A percentile compares a stretch with the other conserved stretches of the same genome.
Evolutionary conservation across 805 yeast genomes (phyloP).

Genomic region (Blastobotrys americana): DNA sequence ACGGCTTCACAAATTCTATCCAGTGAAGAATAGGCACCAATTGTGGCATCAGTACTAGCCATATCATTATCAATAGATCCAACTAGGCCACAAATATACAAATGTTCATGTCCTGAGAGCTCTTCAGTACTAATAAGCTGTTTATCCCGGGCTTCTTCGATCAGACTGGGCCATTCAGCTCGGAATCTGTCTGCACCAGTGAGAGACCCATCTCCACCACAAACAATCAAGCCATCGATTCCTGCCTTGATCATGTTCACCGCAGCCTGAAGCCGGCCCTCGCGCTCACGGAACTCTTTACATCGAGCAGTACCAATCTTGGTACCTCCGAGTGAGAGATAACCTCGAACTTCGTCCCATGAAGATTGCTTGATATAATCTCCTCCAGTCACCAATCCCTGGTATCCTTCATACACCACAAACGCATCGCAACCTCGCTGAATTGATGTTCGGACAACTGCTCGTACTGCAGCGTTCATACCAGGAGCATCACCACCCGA

Average conservation of each 20-base stretch:
- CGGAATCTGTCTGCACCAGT: slow-evolving; percentile 97
- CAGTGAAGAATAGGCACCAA: slow-evolving; percentile 91
- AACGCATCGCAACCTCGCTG: slow-evolving; percentile 81
- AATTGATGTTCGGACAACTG: slow-evolving; percentile 90
- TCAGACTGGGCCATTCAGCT: slow-evolving; percentile 86
- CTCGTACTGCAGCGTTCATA: slow-evolving; percentile 94
- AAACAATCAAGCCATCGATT: slow-evolving; percentile 88
- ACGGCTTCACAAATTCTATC: slow-evolving; percentile 90
- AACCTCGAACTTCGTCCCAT: slow-evolving; percentile 96
- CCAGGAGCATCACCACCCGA: slow-evolving; percentile 99
- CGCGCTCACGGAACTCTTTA: slow-evolving; percentile 72
- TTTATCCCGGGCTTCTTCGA: slow-evolving; percentile 57
- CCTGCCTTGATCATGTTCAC: slow-evolving; percentile 78
- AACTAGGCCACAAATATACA: slow-evolving; percentile 88
- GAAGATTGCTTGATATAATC: slow-evolving; percentile 64
- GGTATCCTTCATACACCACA: slow-evolving; percentile 91
- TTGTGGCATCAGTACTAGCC: slow-evolving; percentile 94
- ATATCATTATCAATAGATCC: slow-evolving; percentile 98
- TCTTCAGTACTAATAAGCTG: slow-evolving; percentile 53
- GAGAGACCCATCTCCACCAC: slow-evolving; percentile 98
- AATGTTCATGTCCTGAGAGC: slow-evolving; percentile 53
- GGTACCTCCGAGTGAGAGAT: slow-evolving; percentile 90
- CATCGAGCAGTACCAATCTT: slow-evolving; percentile 94
- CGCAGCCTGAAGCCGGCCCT: slow-evolving; percentile 79
- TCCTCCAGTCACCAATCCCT: slow-evolving; percentile 87